These are phyloP conservation scores for Fusarium denticulatum DNA, from an alignment of 2,329 filamentous ascomycete species.

Conservation along the genomic window DNA sequence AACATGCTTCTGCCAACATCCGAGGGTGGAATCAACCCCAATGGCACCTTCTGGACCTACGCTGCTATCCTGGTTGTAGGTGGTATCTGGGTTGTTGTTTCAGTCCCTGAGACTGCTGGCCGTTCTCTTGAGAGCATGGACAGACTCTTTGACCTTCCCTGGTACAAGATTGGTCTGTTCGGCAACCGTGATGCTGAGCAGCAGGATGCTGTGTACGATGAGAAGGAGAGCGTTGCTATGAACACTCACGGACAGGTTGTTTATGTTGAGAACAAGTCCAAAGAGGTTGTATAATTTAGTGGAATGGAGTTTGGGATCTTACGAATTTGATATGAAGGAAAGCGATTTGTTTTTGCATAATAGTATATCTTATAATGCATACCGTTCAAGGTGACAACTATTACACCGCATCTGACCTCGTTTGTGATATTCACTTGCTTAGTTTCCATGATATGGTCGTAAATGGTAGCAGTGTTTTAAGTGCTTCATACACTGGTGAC, in stretches of 20 bases:
- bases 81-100: slow-evolving; percentile 9
- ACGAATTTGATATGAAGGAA: not conserved
- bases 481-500: not conserved
- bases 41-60: slow-evolving; percentile 15
- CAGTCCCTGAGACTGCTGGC: slow-evolving; percentile 7
- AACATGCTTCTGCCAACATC: slow-evolving; percentile 9
- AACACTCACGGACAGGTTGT: not conserved
- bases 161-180: slow-evolving; percentile 18
- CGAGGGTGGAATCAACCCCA: slow-evolving; percentile 12
- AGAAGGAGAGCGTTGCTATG: slow-evolving; percentile 13
- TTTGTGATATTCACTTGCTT: too few relatives aligned
- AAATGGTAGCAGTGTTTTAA: not conserved
- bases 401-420: fast-evolving
- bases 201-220: slow-evolving; percentile 11
- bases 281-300: not conserved
- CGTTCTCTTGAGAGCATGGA: slow-evolving; percentile 23
- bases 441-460: not conserved
- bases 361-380: not conserved
- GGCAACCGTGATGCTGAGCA: slow-evolving; percentile 19
- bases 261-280: slow-evolving; percentile 12
- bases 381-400: not conserved
- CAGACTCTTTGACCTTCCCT: slow-evolving; percentile 14
- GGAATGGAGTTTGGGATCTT: not conserved
- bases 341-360: not conserved
- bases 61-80: slow-evolving; percentile 2